Percentiles rank a stretch among this genome's conserved stretches.
Conservation (phyloP, 495 filamentous ascomycete genomes). For the Aspergillus nanangensis region DNA sequence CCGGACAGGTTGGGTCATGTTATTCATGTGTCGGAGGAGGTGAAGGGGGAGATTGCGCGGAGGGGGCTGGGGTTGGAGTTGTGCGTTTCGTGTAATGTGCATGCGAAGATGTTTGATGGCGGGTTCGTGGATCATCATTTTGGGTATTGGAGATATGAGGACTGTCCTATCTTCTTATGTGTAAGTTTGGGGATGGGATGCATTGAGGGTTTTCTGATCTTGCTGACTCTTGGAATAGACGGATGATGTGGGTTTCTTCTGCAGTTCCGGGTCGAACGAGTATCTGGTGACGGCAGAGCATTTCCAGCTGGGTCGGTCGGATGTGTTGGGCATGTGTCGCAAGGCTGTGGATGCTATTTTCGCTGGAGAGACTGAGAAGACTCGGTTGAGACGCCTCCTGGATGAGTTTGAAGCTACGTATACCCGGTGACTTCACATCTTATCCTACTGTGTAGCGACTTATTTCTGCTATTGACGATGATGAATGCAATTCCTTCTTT, state of each 20-base stretch:
- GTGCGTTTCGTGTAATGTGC: conserved; percentile 78
- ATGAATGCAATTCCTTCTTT: no score
- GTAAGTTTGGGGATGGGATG: conserved; percentile 41
- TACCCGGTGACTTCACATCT: conserved; percentile 1
- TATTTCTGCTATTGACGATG: no score
- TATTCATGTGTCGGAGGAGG: conserved; percentile 59
- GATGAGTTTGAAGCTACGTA: conserved; percentile 19
- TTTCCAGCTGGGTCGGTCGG: conserved; percentile 52
- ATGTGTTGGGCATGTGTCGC: conserved; percentile 54
- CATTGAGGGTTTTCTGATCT: conserved; percentile 1
- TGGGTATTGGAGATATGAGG: conserved; percentile 54
- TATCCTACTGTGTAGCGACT: no score
- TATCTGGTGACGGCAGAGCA: conserved; percentile 69
- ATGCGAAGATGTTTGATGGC: conserved; percentile 66
- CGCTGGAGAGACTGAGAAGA: conserved; percentile 56
- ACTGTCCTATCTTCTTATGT: conserved; percentile 53
- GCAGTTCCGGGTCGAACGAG: conserved; percentile 74
- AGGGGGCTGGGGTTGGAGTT: conserved; percentile 64
- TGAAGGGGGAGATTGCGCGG: conserved; percentile 51
- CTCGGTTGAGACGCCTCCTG: conserved; percentile 49
- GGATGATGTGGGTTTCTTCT: conserved; percentile 84
- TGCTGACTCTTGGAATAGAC: conserved; percentile 46
- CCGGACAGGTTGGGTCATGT: conserved; percentile 78
- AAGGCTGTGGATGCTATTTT: conserved; percentile 62
- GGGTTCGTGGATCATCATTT: conserved; percentile 71